Evolutionary conservation across 2,329 filamentous ascomycete species (phyloP), one percentile per base, ranked within the genome.

Genomic region (Myriosclerotinia duriaeana): DNA sequence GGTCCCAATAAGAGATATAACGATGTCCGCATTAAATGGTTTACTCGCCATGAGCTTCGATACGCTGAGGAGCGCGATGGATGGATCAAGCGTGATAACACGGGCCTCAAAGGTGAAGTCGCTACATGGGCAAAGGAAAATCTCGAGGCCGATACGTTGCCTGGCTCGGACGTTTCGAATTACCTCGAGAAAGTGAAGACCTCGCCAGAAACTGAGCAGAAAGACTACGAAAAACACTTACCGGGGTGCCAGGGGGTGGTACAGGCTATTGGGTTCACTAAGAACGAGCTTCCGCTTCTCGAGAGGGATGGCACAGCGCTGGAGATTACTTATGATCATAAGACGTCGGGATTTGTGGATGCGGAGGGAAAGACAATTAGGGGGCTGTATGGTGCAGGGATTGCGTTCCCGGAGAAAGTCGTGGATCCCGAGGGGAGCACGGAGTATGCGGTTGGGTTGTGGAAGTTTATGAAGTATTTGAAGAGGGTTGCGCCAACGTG

Each of bases 71-170:
- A 83, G 74, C 84, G 80, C 76, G 85, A 87, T 69, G 85, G 84
- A 66, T 88, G 86, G 85, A 87, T 88, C 67, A 76, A 87, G 36
- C 81, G 84, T 64, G 87, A 89, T 73, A 89, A 88, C 75, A 89
- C 86, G 0, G 87, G 87, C 3, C 79, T 89, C 38, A 89, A 89
- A 75, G 86, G 87, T 26, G 78, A 81, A 48, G 85, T 85, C 0
- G 86, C 86, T 0, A 78, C 80, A 6, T 89, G 86, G 79, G 87
- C 87, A 0, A 81, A 80, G 53, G 77, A 82, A 34, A 83, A 88
- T 66, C 79, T 89, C 0, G 86, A 88, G 70, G 82, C 83, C 48
- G 80, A 80, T 2, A 76, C 74, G 0, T 78, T 87, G 9, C 69
- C 76, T 6, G 70, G 50, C 22, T 74, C 73, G 1, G 53, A 69